phyloP scores from a whole-genome alignment of 2,329 filamentous ascomycete genomes.

The Phaeosphaeria sp. region DNA sequence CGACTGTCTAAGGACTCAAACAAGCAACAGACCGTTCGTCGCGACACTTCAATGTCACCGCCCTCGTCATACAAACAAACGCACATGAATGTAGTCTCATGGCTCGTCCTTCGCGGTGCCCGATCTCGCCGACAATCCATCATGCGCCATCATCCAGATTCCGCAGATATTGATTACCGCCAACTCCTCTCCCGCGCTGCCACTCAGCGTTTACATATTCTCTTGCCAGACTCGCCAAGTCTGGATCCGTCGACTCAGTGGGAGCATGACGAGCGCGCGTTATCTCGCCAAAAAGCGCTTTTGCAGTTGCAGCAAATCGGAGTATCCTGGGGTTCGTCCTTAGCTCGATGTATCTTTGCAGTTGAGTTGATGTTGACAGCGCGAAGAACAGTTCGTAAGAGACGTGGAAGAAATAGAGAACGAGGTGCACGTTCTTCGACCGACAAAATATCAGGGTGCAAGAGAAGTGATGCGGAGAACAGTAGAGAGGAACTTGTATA shows the following conservation, averaged over 20 bases:
- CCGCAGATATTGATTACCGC: slow-evolving; percentile 13
- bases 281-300: slow-evolving; percentile 1
- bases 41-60: background rate
- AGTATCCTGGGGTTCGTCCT: slow-evolving; percentile 1
- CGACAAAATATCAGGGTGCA: slow-evolving; percentile 9
- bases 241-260: background rate
- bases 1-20: background rate
- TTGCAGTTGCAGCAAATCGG: background rate
- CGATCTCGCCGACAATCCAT: background rate
- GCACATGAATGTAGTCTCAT: background rate
- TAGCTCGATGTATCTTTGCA: background rate
- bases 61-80: background rate
- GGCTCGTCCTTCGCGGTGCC: background rate
- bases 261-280: slow-evolving; percentile 3
- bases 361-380: background rate
- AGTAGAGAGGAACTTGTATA: background rate
- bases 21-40: background rate
- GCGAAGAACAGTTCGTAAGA: slow-evolving; percentile 1
- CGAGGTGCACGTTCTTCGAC: slow-evolving; percentile 10
- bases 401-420: slow-evolving; percentile 2
- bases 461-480: background rate
- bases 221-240: background rate
- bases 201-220: slow-evolving; percentile 23
- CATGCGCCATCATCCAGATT: background rate
- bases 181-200: slow-evolving; percentile 22